A percentile compares a stretch with the other conserved stretches of the same genome.
phyloP scores from a whole-genome alignment of 2,329 filamentous ascomycete species.

The Diaporthe eres region DNA sequence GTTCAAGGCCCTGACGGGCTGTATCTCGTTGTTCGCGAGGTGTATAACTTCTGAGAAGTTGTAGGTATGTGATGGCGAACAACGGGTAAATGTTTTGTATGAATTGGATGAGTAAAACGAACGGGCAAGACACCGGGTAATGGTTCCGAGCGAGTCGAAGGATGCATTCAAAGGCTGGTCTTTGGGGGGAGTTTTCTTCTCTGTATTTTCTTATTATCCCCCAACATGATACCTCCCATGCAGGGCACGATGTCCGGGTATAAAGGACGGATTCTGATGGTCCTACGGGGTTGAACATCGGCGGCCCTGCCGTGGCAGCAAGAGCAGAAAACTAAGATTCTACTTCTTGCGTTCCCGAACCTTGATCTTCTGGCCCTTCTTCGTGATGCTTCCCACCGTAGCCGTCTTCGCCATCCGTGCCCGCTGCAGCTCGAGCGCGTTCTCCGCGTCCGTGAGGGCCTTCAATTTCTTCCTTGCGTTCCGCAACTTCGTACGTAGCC shows the following conservation, averaged over 20 bases:
- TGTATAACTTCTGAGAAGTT: constrained; percentile 63
- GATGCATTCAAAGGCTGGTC: constrained; percentile 31
- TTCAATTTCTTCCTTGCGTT: constrained; percentile 68
- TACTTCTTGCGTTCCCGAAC: constrained; percentile 74
- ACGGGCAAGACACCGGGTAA: constrained; percentile 31
- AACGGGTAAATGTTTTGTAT: constrained; percentile 26
- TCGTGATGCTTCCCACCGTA: constrained; percentile 71
- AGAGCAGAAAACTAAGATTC: constrained; percentile 34
- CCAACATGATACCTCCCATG: constrained; percentile 40
- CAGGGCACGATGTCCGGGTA: constrained; percentile 29
- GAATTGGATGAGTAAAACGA: constrained; percentile 38
- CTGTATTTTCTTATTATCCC: constrained; percentile 25
- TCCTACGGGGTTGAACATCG: constrained; percentile 24
- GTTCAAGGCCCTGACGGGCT: constrained; percentile 66
- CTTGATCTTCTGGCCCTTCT: constrained; percentile 74
- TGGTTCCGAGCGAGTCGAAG: constrained; percentile 29
- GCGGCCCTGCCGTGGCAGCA: constrained; percentile 17
- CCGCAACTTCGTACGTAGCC: constrained; percentile 64
- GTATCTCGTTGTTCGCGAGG: constrained; percentile 66
- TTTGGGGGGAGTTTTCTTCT: constrained; percentile 34
- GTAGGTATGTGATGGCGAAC: constrained; percentile 41
- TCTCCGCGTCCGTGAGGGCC: constrained; percentile 68
- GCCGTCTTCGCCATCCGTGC: constrained; percentile 77
- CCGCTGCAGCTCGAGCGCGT: constrained; percentile 69
- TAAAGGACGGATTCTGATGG: background rate